Evolutionary conservation across 768 basidiomycete species (phyloP), one percentile per base, ranked within the genome.

Genomic region (Kwoniella dejecticola): DNA sequence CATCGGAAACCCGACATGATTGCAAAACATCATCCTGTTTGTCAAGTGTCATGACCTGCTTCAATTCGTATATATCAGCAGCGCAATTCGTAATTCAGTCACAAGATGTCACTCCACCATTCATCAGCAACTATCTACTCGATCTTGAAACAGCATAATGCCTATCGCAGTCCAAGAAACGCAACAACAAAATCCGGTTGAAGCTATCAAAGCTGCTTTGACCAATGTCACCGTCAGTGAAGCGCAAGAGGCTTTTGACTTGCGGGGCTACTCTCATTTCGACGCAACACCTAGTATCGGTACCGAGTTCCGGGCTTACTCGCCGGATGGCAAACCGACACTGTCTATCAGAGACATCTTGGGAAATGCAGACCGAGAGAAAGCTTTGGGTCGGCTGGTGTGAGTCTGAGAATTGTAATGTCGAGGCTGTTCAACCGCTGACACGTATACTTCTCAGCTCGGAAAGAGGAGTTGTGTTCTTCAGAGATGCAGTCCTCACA

Each of bases 401-500:
- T 72, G 47, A 67, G 73, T 70, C 7, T 42, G 41, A 30, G 19
- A 45, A 31, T 4, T 33, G 6, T 2, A 19, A 15, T 50, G 2
- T 7, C 15, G 13, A n/a, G 15, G 48, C n/a, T n/a, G n/a, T n/a
- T n/a, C n/a, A n/a, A 50, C 27, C 11, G 17, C 2, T 15, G 17
- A 24, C 10, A 17, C 48, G 29, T 8, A 30, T 31, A 27, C 6
- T 12, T 15, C 19, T 21, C 46, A 69, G 68, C 81, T 27, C 83
- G 3, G 59, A 80, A 52, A 84, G 86, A 30, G 85, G 86, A 2
- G 86, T 87, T 46, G 85, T 87, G 4, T 88, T 88, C 78, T 85
- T 88, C 81, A 81, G 82, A 11, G 79, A 82, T 19, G 49, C 56
- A 19, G 81, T 83, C 63, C 71, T 87, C 52, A 79, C 73, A 3